These are phyloP conservation scores for Setaria viridis DNA, from an alignment of 202 grass and related monocot genomes.

Conservation along the genomic window DNA sequence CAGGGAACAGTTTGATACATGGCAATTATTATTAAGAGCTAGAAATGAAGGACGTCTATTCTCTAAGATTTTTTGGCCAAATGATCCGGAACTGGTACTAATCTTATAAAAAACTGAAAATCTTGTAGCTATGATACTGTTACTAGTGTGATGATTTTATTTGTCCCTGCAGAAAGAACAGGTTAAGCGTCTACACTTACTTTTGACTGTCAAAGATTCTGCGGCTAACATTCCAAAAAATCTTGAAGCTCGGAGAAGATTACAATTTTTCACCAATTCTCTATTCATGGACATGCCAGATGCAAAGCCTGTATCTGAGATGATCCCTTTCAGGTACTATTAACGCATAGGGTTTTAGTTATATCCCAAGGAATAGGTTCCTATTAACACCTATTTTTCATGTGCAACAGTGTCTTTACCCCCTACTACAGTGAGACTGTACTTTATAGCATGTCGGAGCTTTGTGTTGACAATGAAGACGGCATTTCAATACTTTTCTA, in stretches of 20 bases:
- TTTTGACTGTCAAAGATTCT: conserved; percentile 92
- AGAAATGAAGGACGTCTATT: conserved; percentile 83
- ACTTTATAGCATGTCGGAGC: conserved; percentile 81
- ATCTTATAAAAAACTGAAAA: conserved; percentile 27
- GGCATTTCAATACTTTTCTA: conserved; percentile 97
- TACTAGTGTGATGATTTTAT: conserved; percentile 30
- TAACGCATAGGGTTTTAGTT: conserved; percentile 35
- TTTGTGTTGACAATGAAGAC: conserved; percentile 87
- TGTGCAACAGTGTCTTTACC: conserved; percentile 92
- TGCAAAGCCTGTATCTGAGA: conserved; percentile 87
- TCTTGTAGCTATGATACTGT: conserved; percentile 3
- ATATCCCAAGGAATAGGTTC: conserved; percentile 22
- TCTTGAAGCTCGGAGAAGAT: conserved; percentile 86
- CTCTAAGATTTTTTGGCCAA: conserved; percentile 83
- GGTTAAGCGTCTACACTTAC: conserved; percentile 93
- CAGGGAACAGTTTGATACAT: conserved; percentile 91
- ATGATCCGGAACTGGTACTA: conserved; percentile 79
- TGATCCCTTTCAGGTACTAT: conserved; percentile 92
- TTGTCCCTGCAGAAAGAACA: conserved; percentile 75
- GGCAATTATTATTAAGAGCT: conserved; percentile 82
- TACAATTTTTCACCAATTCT: conserved; percentile 95
- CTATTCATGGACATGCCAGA: conserved; percentile 93
- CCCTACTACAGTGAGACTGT: conserved; percentile 99
- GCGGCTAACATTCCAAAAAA: conserved; percentile 94
- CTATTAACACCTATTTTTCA: conserved; percentile 47